A percentile compares a stretch with the other conserved stretches of the same genome.
These are phyloP conservation scores for Calonectria pseudoturangicola DNA, from an alignment of 2,329 filamentous ascomycete genomes.

Conservation along the genomic window DNA sequence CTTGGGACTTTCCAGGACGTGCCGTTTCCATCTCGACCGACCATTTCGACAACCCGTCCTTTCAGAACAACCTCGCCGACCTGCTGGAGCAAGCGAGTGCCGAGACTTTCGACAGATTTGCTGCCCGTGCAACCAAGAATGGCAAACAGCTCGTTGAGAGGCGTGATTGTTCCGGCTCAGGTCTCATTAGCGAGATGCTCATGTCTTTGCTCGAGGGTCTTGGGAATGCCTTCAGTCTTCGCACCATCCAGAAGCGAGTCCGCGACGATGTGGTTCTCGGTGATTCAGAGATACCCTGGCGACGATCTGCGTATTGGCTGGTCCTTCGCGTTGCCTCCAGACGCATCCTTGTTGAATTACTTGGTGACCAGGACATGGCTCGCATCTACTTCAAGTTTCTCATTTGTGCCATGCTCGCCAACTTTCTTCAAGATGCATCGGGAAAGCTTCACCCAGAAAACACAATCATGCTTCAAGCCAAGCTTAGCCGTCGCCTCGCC, in stretches of 20 bases:
- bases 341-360: constrained; percentile 72
- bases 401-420: too few species aligned
- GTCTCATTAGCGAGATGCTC: constrained; percentile 75
- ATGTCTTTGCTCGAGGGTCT: constrained; percentile 76
- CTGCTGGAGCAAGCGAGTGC: constrained; percentile 75
- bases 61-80: constrained; percentile 61
- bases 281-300: constrained; percentile 71
- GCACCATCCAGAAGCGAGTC: constrained; percentile 72
- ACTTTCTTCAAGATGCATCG: constrained; percentile 59
- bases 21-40: constrained; percentile 67
- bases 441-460: constrained; percentile 43
- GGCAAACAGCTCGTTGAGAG: constrained; percentile 69
- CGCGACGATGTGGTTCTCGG: constrained; percentile 76
- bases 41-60: constrained; percentile 51
- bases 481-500: constrained; percentile 52
- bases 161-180: constrained; percentile 75
- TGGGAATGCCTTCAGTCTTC: constrained; percentile 64
- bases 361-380: too few species aligned
- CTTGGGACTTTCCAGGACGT: constrained; percentile 76
- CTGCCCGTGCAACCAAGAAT: constrained; percentile 72
- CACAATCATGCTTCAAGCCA: constrained; percentile 50
- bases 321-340: constrained; percentile 76
- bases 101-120: constrained; percentile 73
- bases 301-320: constrained; percentile 78
- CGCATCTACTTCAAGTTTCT: constrained; percentile 74